Base-by-base conservation (phyloP, 1,139 yeast species). In the Pichia sp. region DNA sequence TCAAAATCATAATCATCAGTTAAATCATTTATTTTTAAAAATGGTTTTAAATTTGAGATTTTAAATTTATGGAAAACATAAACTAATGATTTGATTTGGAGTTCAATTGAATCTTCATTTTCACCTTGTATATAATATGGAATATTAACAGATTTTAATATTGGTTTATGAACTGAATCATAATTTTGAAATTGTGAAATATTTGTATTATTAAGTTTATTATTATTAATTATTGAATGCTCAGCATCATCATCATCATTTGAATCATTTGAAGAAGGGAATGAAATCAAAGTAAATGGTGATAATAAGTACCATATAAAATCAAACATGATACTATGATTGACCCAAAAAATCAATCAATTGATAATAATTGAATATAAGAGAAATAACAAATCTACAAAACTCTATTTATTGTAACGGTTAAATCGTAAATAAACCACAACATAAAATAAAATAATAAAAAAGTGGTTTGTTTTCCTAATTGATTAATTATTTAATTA, bases 11-110 rank as follows among this genome's bases (percentile, higher is more conserved):
- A 53, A 9, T 42, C 53, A 28, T 60, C 61, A 2, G 56, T 56
- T 4, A 35, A 30, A 8, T 44, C 45, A 35, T 50, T 47, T 29
- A 58, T 56, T 33, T 58, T 56, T 11, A 72, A 53, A 51, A 76
- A 75, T 0, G 78, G 68, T 2, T 74, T 64, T 18, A 78, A 58
- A 27, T 64, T 65, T 46, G 74, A 69, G 39, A 83, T 70, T 42
- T 70, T 68, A 48, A 78, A 69, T 42, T 87, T 66, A 53, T 76
- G 73, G 66, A 75, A 83, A 59, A 78, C 68, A 59, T 82, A 83
- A 36, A 71, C 61, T 46, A 83, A 64, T 4, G 85, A 70, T 56
- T 76, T 79, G 51, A 81, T 70, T 54, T 80, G 85, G 18, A 81
- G 68, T 53, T 80, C 85, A 10, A 78, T 69, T 4, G 79, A 70